A percentile compares a stretch with the other conserved stretches of the same genome.
Evolutionary conservation across 1,284 basidiomycete species (phyloP).

Genomic region (Volvariella surrecta): DNA sequence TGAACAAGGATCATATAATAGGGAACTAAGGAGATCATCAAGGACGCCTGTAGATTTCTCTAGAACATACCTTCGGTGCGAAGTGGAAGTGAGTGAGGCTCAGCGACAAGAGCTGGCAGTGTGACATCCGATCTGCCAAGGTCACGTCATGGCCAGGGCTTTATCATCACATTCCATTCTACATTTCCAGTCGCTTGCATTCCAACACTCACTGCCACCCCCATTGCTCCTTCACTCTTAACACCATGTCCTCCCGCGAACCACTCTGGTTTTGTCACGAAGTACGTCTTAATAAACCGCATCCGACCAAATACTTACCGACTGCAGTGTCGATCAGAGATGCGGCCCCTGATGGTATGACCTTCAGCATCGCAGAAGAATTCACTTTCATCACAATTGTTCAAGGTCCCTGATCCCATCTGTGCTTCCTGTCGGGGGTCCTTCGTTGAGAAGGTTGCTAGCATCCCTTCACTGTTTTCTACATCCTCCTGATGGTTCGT

Average conservation of each 20-base stretch:
- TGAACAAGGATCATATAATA: conserved; percentile 40
- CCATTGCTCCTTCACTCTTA: conserved; percentile 1
- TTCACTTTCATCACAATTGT: conserved; percentile 5
- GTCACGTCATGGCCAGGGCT: no score
- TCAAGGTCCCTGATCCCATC: conserved; percentile 63
- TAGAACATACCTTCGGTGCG: no score
- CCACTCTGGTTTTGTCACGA: conserved; percentile 75
- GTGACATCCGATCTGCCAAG: no score
- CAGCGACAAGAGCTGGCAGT: no score
- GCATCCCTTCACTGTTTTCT: conserved; percentile 4
- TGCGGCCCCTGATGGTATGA: conserved; percentile 71
- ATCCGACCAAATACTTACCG: conserved; percentile 15
- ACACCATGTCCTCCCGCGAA: conserved; percentile 55
- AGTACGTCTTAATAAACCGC: no score
- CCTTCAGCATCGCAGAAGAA: no score
- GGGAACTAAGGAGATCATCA: no score
- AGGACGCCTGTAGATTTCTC: no score
- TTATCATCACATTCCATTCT: no score
- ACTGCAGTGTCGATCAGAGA: conserved; percentile 65
- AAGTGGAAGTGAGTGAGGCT: no score
- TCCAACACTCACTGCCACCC: no score
- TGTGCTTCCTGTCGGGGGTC: conserved; percentile 65
- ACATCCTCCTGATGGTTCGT: conserved; percentile 8
- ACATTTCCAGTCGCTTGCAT: no score
- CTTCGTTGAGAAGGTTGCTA: conserved; percentile 68